Percentiles rank a stretch among this genome's conserved stretches.
Conservation (phyloP, 306 rosid genomes). For the Casuarina equisetifolia region DNA sequence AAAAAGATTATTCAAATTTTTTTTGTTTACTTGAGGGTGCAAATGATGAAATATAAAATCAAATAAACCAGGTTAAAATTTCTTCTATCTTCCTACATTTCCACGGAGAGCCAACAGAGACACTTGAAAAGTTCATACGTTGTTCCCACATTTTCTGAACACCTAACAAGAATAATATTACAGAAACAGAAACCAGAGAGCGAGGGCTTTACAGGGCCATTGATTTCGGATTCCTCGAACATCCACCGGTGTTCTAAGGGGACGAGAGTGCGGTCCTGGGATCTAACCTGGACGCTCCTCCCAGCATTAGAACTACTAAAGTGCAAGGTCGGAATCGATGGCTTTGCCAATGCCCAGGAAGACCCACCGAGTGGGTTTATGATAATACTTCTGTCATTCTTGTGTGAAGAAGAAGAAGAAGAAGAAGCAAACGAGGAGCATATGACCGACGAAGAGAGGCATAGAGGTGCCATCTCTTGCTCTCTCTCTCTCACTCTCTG, state of each 20-base stretch:
- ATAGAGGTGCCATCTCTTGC: slow-evolving; percentile 28
- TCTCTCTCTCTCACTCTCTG: neutral
- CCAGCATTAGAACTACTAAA: slow-evolving; percentile 10
- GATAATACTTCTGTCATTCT: neutral
- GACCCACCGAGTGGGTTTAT: slow-evolving; percentile 42
- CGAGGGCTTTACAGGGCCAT: slow-evolving; percentile 63
- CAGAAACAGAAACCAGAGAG: neutral
- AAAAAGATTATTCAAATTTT: neutral
- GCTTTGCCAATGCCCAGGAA: slow-evolving; percentile 38
- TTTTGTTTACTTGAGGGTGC: neutral
- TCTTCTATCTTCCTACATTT: slow-evolving; percentile 3
- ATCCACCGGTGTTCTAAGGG: slow-evolving; percentile 66
- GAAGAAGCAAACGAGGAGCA: slow-evolving; percentile 36
- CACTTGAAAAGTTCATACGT: neutral
- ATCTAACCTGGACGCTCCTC: slow-evolving; percentile 39
- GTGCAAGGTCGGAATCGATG: slow-evolving; percentile 34
- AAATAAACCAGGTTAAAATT: neutral
- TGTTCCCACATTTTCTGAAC: too few relatives aligned
- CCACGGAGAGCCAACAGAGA: slow-evolving; percentile 19
- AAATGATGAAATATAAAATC: neutral
- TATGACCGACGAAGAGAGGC: slow-evolving; percentile 42
- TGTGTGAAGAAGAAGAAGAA: slow-evolving; percentile 32
- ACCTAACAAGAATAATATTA: neutral
- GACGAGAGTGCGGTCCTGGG: slow-evolving; percentile 43
- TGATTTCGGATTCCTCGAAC: slow-evolving; percentile 69